phyloP scores from a whole-genome alignment of 805 yeast genomes.

The Nematodospora valgi region DNA sequence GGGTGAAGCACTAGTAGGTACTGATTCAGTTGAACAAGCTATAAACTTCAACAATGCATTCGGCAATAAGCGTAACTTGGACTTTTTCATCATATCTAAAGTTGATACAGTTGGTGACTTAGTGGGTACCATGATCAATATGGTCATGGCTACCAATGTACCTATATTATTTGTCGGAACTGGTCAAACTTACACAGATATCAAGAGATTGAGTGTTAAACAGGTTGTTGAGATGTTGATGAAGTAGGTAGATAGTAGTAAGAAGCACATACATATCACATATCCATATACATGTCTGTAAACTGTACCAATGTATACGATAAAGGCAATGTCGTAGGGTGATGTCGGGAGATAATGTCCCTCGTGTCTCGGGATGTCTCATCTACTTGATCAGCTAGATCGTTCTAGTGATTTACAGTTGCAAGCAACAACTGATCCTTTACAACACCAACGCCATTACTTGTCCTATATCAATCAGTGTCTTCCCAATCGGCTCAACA shows the following conservation, averaged over 20 bases:
- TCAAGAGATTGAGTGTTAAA: slow-evolving; percentile 83
- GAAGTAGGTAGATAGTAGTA: slow-evolving; percentile 42
- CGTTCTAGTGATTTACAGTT: too few relatives aligned
- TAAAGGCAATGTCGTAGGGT: too few relatives aligned
- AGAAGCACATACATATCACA: too few relatives aligned
- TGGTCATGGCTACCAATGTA: slow-evolving; percentile 94
- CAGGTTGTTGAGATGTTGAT: slow-evolving; percentile 88
- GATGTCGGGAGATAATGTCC: too few relatives aligned
- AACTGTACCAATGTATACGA: too few relatives aligned
- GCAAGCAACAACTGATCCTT: too few relatives aligned
- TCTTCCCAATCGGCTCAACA: too few relatives aligned
- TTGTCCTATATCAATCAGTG: too few relatives aligned
- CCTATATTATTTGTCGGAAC: slow-evolving; percentile 95
- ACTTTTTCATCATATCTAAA: slow-evolving; percentile 88
- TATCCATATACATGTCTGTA: too few relatives aligned
- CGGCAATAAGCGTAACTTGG: slow-evolving; percentile 76
- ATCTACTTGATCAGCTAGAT: too few relatives aligned
- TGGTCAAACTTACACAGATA: slow-evolving; percentile 95
- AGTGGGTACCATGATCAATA: slow-evolving; percentile 94
- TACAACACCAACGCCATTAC: too few relatives aligned
- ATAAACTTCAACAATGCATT: slow-evolving; percentile 89
- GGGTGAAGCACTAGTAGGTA: slow-evolving; percentile 96
- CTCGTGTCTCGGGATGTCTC: too few relatives aligned
- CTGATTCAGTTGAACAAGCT: slow-evolving; percentile 96
- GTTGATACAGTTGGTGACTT: slow-evolving; percentile 97